Percentiles rank a stretch among this genome's conserved stretches.
Conservation (phyloP, 495 filamentous ascomycete genomes). For the Tuber magnatum region DNA sequence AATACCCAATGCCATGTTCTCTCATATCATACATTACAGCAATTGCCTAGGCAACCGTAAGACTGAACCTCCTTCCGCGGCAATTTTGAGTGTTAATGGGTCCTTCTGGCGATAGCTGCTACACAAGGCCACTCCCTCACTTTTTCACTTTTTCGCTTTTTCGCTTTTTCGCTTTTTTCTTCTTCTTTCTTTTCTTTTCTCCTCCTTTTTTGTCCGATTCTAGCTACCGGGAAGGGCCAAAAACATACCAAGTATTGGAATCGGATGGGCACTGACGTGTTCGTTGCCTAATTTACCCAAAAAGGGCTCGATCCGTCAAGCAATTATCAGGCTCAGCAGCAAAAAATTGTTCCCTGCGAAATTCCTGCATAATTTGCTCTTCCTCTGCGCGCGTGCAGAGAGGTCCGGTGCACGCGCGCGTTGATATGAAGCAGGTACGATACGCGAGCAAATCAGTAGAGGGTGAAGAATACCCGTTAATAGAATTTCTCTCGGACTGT, state of each 20-base stretch:
- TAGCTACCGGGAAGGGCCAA: background rate
- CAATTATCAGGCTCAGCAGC: background rate
- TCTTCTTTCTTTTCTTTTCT: background rate
- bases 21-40: background rate
- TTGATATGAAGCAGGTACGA: constrained; percentile 26
- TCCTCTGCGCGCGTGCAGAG: background rate
- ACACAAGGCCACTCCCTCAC: background rate
- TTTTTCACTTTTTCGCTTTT: no score
- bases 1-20: background rate
- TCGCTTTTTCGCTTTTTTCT: no score
- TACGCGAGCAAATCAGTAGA: constrained; percentile 4
- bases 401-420: constrained; percentile 4
- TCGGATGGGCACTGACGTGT: background rate
- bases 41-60: background rate
- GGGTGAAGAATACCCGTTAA: background rate
- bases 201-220: background rate
- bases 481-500: background rate
- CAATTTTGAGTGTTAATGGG: background rate
- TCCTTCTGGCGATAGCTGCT: background rate
- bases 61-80: background rate
- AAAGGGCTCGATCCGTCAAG: background rate
- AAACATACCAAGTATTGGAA: background rate
- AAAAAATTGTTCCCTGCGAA: background rate
- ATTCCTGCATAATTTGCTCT: constrained; percentile 1
- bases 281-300: background rate